Conservation (phyloP, 2,329 filamentous ascomycete species). For the Diaporthe eres region DNA sequence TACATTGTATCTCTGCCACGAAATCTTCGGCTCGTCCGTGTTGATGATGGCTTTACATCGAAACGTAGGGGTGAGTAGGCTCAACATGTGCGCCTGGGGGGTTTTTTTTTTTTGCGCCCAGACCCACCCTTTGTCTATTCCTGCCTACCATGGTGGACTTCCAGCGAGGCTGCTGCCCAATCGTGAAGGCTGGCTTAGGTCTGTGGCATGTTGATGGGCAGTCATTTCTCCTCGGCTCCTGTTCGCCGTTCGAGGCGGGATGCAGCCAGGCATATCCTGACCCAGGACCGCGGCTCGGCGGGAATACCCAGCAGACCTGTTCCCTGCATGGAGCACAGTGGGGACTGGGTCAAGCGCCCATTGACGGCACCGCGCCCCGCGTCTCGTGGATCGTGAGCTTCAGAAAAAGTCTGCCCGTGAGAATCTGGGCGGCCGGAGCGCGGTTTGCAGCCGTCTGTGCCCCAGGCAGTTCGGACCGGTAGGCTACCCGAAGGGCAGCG, state of each 20-base stretch:
- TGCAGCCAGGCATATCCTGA: constrained; percentile 12
- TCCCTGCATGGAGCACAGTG: constrained; percentile 28
- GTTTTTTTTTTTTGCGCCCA: not conserved
- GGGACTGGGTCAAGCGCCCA: not conserved
- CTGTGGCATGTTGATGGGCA: not conserved
- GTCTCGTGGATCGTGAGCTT: not conserved
- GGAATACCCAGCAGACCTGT: constrained; percentile 27
- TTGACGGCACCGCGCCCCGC: constrained; percentile 1
- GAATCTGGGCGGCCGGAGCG: not conserved
- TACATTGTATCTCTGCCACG: not conserved
- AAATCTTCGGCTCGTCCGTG: not conserved
- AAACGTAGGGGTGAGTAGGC: not conserved
- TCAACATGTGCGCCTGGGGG: not conserved
- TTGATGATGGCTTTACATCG: not conserved
- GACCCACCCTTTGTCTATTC: not conserved
- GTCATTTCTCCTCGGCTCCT: not conserved
- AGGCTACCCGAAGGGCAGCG: not conserved
- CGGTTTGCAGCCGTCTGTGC: not conserved
- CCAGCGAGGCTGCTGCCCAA: not conserved
- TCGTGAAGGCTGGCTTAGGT: not conserved
- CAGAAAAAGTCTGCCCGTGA: not conserved
- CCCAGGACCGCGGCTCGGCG: constrained; percentile 25
- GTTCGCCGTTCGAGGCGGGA: constrained; percentile 11
- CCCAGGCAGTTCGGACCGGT: constrained; percentile 3
- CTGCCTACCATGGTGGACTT: not conserved